Conservation (phyloP, 768 basidiomycete species). For the Stropharia rugosoannulata region DNA sequence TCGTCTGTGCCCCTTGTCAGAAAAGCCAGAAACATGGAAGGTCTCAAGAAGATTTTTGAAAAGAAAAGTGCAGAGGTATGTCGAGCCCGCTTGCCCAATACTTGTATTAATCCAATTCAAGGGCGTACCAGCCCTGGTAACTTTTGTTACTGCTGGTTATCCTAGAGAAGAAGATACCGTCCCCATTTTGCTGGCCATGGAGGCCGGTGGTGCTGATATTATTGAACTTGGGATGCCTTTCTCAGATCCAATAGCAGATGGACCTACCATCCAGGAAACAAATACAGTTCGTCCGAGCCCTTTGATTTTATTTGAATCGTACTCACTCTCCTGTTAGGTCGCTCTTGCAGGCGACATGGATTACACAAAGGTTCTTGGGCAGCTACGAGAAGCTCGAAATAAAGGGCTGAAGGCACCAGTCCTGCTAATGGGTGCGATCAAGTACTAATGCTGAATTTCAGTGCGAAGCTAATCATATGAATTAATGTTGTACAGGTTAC, state of each 20-base stretch:
- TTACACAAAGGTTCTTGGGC: conserved; percentile 70
- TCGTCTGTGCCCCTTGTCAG: conserved; percentile 8
- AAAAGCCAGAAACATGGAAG: conserved; percentile 52
- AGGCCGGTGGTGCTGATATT: conserved; percentile 89
- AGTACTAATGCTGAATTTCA: not conserved
- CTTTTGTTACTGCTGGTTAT: conserved; percentile 95
- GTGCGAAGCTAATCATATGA: conserved; percentile 6
- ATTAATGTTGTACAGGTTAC: conserved; percentile 63
- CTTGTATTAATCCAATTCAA: conserved; percentile 21
- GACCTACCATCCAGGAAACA: conserved; percentile 87
- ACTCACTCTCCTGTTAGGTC: conserved; percentile 45
- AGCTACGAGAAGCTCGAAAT: conserved; percentile 75
- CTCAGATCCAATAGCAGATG: conserved; percentile 96
- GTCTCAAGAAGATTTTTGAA: conserved; percentile 67
- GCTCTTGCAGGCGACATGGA: conserved; percentile 82
- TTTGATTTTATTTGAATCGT: conserved; percentile 9
- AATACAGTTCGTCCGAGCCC: conserved; percentile 82
- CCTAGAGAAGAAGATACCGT: conserved; percentile 80
- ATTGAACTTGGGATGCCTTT: conserved; percentile 96
- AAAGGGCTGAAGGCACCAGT: conserved; percentile 85
- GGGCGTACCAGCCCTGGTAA: conserved; percentile 67
- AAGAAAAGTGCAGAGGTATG: conserved; percentile 57
- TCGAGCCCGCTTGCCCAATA: not conserved
- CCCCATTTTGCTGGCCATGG: conserved; percentile 86
- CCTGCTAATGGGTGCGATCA: conserved; percentile 82